Percentiles rank a stretch among this genome's conserved stretches.
Evolutionary conservation across 2,329 filamentous ascomycete species (phyloP).

Genomic region (Aphanoascus verrucosus): DNA sequence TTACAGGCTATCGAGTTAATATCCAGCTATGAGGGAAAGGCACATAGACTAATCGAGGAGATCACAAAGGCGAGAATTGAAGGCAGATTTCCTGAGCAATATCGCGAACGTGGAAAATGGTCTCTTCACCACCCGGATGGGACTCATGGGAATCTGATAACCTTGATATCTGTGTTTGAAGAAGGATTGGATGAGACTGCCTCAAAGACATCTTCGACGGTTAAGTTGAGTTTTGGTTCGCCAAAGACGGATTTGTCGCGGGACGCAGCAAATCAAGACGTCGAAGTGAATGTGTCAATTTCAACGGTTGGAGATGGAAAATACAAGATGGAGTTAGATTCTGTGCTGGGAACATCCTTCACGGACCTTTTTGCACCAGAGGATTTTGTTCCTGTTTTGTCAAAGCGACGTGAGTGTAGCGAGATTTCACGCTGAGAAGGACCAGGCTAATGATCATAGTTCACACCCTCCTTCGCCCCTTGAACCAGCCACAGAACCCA

Average conservation of each 20-base stretch:
- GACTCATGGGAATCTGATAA: slow-evolving; percentile 44
- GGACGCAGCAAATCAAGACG: slow-evolving; percentile 26
- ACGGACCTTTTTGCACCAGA: slow-evolving; percentile 62
- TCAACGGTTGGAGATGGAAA: slow-evolving; percentile 55
- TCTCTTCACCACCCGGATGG: slow-evolving; percentile 60
- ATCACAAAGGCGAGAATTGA: slow-evolving; percentile 78
- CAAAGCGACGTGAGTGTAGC: slow-evolving; percentile 54
- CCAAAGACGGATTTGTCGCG: slow-evolving; percentile 22
- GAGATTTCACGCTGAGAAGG: slow-evolving; percentile 11
- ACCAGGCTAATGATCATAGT: slow-evolving; percentile 39
- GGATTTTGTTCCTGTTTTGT: slow-evolving; percentile 64
- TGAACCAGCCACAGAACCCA: slow-evolving; percentile 50
- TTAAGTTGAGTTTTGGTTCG: slow-evolving; percentile 31
- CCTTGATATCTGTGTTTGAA: slow-evolving; percentile 40
- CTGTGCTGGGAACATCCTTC: slow-evolving; percentile 59
- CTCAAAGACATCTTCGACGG: slow-evolving; percentile 37
- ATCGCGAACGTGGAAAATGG: slow-evolving; percentile 73
- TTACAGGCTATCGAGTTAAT: slow-evolving; percentile 61
- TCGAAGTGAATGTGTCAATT: slow-evolving; percentile 52
- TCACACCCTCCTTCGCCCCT: slow-evolving; percentile 58
- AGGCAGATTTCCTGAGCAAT: slow-evolving; percentile 68
- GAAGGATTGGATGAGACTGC: slow-evolving; percentile 34
- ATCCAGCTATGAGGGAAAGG: slow-evolving; percentile 67
- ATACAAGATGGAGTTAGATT: slow-evolving; percentile 49
- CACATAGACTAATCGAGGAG: slow-evolving; percentile 68